phyloP scores from a whole-genome alignment of 2,329 filamentous ascomycete genomes.

The Ceratocystis diversiconidia region DNA sequence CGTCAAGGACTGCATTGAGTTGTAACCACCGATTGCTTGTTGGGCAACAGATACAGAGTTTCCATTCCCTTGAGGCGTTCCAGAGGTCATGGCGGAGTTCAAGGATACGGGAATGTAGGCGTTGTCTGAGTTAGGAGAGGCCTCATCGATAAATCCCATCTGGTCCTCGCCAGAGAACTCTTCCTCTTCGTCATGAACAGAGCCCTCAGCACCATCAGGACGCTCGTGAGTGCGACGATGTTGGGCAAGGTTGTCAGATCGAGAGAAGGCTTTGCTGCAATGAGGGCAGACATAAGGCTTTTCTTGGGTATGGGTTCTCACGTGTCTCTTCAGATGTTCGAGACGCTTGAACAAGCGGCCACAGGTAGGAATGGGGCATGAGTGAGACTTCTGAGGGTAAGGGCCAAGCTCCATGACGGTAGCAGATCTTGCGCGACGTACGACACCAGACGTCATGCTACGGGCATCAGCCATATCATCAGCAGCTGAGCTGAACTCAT shows the following conservation, averaged over 20 bases:
- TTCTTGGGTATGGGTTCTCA: slow-evolving; percentile 98
- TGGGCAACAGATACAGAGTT: slow-evolving; percentile 17
- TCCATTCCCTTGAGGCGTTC: background rate
- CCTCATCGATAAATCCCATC: slow-evolving; percentile 64
- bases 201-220: slow-evolving; percentile 43
- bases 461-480: slow-evolving; percentile 50
- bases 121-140: slow-evolving; percentile 57
- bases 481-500: slow-evolving; percentile 51
- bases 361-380: slow-evolving; percentile 96
- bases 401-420: slow-evolving; percentile 94
- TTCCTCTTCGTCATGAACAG: slow-evolving; percentile 65
- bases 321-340: slow-evolving; percentile 98
- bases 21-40: slow-evolving; percentile 31
- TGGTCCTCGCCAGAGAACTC: slow-evolving; percentile 73
- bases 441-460: slow-evolving; percentile 61
- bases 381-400: slow-evolving; percentile 95
- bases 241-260: slow-evolving; percentile 97
- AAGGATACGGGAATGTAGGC: slow-evolving; percentile 45
- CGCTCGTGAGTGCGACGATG: slow-evolving; percentile 68
- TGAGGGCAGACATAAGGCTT: slow-evolving; percentile 94
- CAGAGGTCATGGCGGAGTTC: slow-evolving; percentile 25
- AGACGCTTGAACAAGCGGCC: slow-evolving; percentile 96
- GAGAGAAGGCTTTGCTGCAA: slow-evolving; percentile 97
- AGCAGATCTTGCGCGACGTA: slow-evolving; percentile 80
- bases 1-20: slow-evolving; percentile 46